These are phyloP conservation scores for Lodderomyces oxycetoniae DNA, from an alignment of 1,139 yeast genomes.

Conservation along the genomic window DNA sequence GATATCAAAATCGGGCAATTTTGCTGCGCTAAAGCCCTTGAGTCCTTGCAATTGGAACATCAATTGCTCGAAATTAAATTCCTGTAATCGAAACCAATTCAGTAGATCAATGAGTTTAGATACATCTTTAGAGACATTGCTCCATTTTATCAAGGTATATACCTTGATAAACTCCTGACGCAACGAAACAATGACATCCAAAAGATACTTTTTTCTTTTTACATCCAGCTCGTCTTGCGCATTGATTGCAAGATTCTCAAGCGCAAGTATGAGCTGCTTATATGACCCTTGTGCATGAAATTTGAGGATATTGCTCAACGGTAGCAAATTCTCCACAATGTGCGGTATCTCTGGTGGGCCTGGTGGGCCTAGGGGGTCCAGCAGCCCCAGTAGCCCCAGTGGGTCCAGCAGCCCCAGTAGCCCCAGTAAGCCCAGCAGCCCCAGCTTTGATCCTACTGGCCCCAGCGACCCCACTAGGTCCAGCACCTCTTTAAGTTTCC, in stretches of 20 bases:
- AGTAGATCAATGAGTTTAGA: conserved; percentile 75
- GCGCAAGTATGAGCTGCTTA: conserved; percentile 55
- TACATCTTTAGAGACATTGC: conserved; percentile 65
- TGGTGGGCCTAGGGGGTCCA: conserved; percentile 1
- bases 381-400: too few relatives aligned
- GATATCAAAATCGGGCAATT: conserved; percentile 84
- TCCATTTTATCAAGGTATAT: conserved; percentile 86
- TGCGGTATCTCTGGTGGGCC: conserved; percentile 59
- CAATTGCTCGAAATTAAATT: conserved; percentile 63
- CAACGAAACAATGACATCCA: conserved; percentile 62
- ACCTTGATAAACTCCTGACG: conserved; percentile 80
- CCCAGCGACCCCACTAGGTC: too few relatives aligned
- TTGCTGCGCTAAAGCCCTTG: conserved; percentile 75
- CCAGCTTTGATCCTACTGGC: too few relatives aligned
- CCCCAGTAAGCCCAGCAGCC: too few relatives aligned
- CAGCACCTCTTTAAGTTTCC: too few relatives aligned
- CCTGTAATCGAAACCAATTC: conserved; percentile 76
- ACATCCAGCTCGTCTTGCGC: conserved; percentile 47
- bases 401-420: too few relatives aligned
- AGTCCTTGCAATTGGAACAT: conserved; percentile 49
- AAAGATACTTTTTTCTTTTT: conserved; percentile 59
- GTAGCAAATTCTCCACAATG: conserved; percentile 64
- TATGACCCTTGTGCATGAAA: conserved; percentile 61
- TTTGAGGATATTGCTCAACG: conserved; percentile 54
- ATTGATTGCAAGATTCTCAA: conserved; percentile 51